A percentile compares a stretch with the other conserved stretches of the same genome.
Evolutionary conservation across 768 basidiomycete species (phyloP).

Genomic region (Multifurca ochricompacta): DNA sequence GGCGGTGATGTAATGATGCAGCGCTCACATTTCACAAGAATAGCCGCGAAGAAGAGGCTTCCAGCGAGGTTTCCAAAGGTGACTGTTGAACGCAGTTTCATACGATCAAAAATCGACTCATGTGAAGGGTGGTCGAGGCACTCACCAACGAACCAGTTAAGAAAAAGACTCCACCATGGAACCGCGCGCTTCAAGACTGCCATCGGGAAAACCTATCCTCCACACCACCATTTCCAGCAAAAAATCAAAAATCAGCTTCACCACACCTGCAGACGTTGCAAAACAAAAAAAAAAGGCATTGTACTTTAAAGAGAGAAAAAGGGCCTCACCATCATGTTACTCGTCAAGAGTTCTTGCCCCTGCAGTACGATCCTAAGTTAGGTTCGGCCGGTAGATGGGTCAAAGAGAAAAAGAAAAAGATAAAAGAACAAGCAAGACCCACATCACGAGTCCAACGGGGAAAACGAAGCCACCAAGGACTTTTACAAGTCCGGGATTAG

Average conservation of each 20-base stretch:
- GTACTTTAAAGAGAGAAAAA: too few species aligned
- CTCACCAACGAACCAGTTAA: conserved; percentile 64
- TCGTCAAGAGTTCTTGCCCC: conserved; percentile 63
- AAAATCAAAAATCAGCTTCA: too few species aligned
- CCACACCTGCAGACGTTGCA: too few species aligned
- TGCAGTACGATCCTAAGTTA: conserved; percentile 58
- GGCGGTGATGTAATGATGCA: not conserved
- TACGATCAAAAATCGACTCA: not conserved
- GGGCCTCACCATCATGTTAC: conserved; percentile 60
- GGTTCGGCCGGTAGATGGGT: not conserved
- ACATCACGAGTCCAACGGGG: conserved; percentile 75
- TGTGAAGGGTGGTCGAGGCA: not conserved
- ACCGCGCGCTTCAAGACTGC: conserved; percentile 50
- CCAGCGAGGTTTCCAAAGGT: conserved; percentile 63
- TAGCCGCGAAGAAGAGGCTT: conserved; percentile 59
- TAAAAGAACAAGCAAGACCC: too few species aligned
- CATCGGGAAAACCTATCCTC: conserved; percentile 57
- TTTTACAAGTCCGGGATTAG: conserved; percentile 63
- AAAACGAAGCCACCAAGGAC: conserved; percentile 61
- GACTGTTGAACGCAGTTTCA: conserved; percentile 32
- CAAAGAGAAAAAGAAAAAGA: not conserved
- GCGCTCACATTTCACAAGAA: conserved; percentile 55
- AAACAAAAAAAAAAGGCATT: too few species aligned
- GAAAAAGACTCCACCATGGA: conserved; percentile 61
- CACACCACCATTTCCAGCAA: too few species aligned